Base-by-base conservation (phyloP, 2,329 filamentous ascomycete genomes). In the Rhinocladiella similis region DNA sequence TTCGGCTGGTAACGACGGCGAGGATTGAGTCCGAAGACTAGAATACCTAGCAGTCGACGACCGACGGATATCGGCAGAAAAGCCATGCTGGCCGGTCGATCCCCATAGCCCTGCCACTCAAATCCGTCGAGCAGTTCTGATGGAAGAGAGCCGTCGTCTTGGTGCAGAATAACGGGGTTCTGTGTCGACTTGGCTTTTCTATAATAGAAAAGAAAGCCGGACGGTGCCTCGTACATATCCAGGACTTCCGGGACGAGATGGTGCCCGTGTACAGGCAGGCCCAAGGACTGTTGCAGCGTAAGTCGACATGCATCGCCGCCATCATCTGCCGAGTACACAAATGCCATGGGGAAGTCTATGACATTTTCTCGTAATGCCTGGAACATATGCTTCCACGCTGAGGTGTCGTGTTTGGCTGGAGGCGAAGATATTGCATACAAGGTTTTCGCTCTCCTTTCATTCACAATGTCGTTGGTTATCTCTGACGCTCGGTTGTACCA, bases 331-430 rank as follows among this genome's bases (percentile, higher is more conserved):
- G 77, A 79, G 60, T 82, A 82, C 3, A 82, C 68, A 51, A 81
- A 75, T 4, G 78, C 79, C 45, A 82, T 67, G 2, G 80, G 80
- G 14, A 81, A 75, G 56, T 82, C 80, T 56, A 79, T 78, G 19
- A 71, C 70, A 62, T 77, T 77, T 1, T 70, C 66, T 19, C 72
- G 73, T 4, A 82, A 67, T 54, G 77, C 71, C 56, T 77, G 69
- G 3, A 81, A 70, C 5, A 75, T 72, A 57, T 71, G 75, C 20
- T 69, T 66, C 79, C 79, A 82, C 63, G 80, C 79, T 20, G 77
- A 78, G 45, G 76, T 74, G 29, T 76, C 74, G 45, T 77, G 72
- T 27, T 47, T 42, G 3, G 45, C 75, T 69, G 1, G 75, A 72
- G 5, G 75, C 72, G 47, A 75, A 3, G 78, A 77, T n/a, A 81